Conservation (phyloP, 805 yeast species). For the Sugiyamaella marilandica region DNA sequence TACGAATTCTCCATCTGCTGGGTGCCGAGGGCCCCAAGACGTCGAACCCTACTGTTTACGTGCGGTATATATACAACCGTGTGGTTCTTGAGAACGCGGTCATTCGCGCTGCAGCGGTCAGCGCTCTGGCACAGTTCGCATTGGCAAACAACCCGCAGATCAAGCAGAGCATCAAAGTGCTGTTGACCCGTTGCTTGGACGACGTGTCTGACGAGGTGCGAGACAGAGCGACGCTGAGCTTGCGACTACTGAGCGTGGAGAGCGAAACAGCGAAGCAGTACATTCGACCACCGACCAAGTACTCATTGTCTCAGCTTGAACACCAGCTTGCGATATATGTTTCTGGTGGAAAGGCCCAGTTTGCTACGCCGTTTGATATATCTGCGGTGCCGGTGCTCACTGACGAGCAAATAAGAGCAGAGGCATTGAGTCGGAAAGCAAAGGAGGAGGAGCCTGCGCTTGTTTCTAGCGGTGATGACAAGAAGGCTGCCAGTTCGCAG, state of each 20-base stretch:
- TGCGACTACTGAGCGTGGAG: conserved; percentile 54
- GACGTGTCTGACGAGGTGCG: conserved; percentile 96
- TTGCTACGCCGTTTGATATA: conserved; percentile 63
- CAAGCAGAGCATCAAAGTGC: conserved; percentile 61
- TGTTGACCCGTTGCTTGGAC: conserved; percentile 75
- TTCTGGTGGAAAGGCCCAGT: conserved; percentile 43
- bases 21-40: conserved; percentile 95
- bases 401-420: conserved; percentile 36
- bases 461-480: conserved; percentile 40
- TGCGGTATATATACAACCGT: conserved; percentile 94
- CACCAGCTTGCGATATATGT: conserved; percentile 69
- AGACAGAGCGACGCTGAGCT: conserved; percentile 88
- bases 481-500: conserved; percentile 23
- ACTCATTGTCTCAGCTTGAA: conserved; percentile 75
- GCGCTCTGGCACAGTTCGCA: conserved; percentile 88
- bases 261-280: conserved; percentile 39
- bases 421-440: conserved; percentile 40
- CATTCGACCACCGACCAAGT: conserved; percentile 62
- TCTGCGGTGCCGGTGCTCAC: conserved; percentile 51
- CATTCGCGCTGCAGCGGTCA: conserved; percentile 92
- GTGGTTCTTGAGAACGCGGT: conserved; percentile 94
- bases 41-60: conserved; percentile 78
- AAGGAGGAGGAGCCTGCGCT: conserved; percentile 51
- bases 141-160: conserved; percentile 62
- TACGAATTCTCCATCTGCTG: conserved; percentile 83